These are phyloP conservation scores for Phyllosticta paracitricarpa DNA, from an alignment of 2,329 filamentous ascomycete genomes.

Conservation along the genomic window DNA sequence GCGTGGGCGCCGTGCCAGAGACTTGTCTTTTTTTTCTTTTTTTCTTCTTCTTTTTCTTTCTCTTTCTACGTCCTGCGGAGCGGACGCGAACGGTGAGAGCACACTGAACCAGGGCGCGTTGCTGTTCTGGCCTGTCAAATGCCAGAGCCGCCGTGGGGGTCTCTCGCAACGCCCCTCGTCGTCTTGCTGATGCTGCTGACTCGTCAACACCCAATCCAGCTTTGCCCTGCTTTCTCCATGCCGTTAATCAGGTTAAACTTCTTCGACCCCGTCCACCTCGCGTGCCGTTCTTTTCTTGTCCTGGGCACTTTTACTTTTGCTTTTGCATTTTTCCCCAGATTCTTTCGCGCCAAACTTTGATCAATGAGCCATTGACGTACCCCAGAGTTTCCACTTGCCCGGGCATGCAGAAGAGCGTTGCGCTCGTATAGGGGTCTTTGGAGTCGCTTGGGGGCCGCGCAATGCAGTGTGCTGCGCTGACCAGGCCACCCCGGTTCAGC, in stretches of 20 bases:
- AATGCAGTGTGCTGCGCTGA: neutral
- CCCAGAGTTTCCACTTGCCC: neutral
- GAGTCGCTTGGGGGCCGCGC: neutral
- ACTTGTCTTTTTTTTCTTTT: neutral
- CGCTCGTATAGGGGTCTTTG: neutral
- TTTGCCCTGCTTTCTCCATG: neutral
- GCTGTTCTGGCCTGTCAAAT: neutral
- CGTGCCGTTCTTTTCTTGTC: neutral
- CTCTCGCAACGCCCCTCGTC: neutral
- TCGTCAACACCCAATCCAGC: too few relatives aligned
- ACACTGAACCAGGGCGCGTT: neutral
- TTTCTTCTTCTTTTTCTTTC: too few relatives aligned
- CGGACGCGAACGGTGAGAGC: neutral
- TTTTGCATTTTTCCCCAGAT: neutral
- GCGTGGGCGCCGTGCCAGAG: neutral
- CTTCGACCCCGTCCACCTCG: neutral
- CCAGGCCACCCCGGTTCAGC: neutral
- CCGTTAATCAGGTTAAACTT: neutral
- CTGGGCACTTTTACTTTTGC: neutral
- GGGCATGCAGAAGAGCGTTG: neutral
- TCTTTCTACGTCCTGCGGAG: neutral
- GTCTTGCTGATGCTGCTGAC: neutral
- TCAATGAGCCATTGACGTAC: neutral
- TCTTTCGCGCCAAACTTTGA: neutral
- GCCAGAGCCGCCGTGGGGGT: neutral